Percentiles rank a stretch among this genome's conserved stretches.
Evolutionary conservation across 129 eudicot species (phyloP).

Genomic region (Heracleum sosnowskyi): DNA sequence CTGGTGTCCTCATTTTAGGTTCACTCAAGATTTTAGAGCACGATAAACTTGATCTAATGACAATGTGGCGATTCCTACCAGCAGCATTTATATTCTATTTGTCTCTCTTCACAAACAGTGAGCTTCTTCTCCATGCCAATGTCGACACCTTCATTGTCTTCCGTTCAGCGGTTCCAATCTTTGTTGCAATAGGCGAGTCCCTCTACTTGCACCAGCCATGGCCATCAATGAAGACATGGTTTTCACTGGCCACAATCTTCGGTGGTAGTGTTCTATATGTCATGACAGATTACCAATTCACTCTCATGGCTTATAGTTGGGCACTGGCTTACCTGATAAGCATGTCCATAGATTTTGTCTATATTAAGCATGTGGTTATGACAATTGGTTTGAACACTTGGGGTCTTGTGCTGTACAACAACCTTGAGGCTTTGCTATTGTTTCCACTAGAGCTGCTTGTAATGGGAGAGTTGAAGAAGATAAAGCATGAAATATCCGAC

Average conservation of each 20-base stretch:
- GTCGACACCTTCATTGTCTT: constrained; percentile 94
- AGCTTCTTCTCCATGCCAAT: constrained; percentile 96
- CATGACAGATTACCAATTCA: constrained; percentile 90
- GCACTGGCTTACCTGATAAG: constrained; percentile 84
- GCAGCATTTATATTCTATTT: constrained; percentile 86
- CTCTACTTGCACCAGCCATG: constrained; percentile 87
- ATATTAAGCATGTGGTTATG: constrained; percentile 97
- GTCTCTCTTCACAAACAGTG: constrained; percentile 92
- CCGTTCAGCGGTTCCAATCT: constrained; percentile 85
- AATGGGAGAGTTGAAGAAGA: constrained; percentile 96
- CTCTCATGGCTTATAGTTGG: constrained; percentile 85
- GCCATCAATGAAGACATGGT: constrained; percentile 87
- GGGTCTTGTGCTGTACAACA: constrained; percentile 94
- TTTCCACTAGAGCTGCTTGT: constrained; percentile 85
- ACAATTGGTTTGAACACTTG: constrained; percentile 93
- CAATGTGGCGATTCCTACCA: constrained; percentile 91
- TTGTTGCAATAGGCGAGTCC: constrained; percentile 94
- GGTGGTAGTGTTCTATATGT: constrained; percentile 92
- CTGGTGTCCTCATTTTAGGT: constrained; percentile 71
- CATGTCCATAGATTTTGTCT: constrained; percentile 97
- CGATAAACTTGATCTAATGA: constrained; percentile 60
- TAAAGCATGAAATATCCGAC: constrained; percentile 67
- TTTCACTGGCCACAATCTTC: constrained; percentile 76
- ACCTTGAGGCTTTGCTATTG: constrained; percentile 85
- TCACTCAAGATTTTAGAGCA: constrained; percentile 63